phyloP scores from a whole-genome alignment of 768 basidiomycete species.

The Clavulina sp. region DNA sequence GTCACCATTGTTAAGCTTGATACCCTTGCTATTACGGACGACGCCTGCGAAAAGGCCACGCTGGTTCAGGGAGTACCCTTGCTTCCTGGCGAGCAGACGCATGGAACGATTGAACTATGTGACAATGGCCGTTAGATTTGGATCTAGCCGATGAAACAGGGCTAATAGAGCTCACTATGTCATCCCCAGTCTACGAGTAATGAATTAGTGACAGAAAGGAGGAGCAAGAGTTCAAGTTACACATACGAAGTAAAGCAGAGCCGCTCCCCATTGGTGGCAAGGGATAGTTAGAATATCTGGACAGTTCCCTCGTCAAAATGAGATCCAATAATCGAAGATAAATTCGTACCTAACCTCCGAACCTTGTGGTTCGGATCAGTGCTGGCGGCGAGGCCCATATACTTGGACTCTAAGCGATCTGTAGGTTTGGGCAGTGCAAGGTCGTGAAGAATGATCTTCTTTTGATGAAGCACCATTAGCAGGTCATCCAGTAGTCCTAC shows the following conservation, averaged over 20 bases:
- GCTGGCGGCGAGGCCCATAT: conserved; percentile 68
- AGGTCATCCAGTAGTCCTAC: conserved; percentile 46
- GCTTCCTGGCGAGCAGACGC: conserved; percentile 60
- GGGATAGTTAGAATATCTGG: conserved; percentile 69
- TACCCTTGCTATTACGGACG: conserved; percentile 47
- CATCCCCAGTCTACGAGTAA: conserved; percentile 37
- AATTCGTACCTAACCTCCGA: conserved; percentile 38
- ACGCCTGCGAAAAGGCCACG: conserved; percentile 60
- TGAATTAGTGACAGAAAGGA: background rate
- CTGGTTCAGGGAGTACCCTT: conserved; percentile 80
- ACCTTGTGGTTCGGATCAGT: too few relatives aligned
- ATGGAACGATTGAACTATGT: conserved; percentile 77
- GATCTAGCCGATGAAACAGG: background rate
- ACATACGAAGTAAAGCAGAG: conserved; percentile 73
- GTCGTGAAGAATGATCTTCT: conserved; percentile 62
- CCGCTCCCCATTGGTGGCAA: conserved; percentile 62
- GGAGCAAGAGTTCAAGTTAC: background rate
- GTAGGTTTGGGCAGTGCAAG: conserved; percentile 53
- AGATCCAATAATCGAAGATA: conserved; percentile 29
- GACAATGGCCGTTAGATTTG: background rate
- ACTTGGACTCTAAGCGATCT: conserved; percentile 51
- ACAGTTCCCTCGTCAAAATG: background rate
- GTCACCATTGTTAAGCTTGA: conserved; percentile 38
- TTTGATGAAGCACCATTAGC: conserved; percentile 34
- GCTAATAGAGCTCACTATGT: conserved; percentile 42